Percentiles rank a stretch among this genome's conserved stretches.
Conservation (phyloP, 495 filamentous ascomycete species). For the Xylaria sp. region DNA sequence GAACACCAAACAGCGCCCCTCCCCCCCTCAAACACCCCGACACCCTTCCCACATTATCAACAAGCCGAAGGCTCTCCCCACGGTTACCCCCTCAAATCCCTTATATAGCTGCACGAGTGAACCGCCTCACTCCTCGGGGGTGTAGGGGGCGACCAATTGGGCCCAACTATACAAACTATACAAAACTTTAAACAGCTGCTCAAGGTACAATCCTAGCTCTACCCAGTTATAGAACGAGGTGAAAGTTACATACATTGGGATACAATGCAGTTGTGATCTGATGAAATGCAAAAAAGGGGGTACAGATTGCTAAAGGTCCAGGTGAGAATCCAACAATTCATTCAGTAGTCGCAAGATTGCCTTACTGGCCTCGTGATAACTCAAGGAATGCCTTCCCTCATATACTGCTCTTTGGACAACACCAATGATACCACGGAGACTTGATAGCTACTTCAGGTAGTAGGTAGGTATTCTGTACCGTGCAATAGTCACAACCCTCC, state of each 20-base stretch:
- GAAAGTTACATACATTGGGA: neutral
- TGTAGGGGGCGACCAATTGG: neutral
- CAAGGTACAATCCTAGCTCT: neutral
- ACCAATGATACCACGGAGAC: neutral
- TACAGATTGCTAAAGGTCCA: neutral
- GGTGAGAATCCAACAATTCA: conserved; percentile 1
- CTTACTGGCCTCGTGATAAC: neutral
- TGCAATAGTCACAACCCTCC: neutral
- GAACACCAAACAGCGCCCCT: no score
- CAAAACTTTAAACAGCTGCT: neutral
- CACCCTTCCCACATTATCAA: no score
- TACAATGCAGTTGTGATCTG: neutral
- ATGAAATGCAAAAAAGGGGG: neutral
- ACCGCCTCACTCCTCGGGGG: neutral
- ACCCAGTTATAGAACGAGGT: neutral
- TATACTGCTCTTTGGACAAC: neutral
- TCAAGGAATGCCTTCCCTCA: neutral
- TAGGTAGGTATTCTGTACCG: neutral
- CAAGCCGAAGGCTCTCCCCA: no score
- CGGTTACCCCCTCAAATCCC: no score
- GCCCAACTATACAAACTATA: no score
- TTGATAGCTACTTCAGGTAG: neutral
- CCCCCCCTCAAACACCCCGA: no score
- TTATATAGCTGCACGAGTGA: no score
- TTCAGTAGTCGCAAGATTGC: neutral